Evolutionary conservation across 352 stramenopile species (phyloP).

Genomic region (Plasmopara viticola): DNA sequence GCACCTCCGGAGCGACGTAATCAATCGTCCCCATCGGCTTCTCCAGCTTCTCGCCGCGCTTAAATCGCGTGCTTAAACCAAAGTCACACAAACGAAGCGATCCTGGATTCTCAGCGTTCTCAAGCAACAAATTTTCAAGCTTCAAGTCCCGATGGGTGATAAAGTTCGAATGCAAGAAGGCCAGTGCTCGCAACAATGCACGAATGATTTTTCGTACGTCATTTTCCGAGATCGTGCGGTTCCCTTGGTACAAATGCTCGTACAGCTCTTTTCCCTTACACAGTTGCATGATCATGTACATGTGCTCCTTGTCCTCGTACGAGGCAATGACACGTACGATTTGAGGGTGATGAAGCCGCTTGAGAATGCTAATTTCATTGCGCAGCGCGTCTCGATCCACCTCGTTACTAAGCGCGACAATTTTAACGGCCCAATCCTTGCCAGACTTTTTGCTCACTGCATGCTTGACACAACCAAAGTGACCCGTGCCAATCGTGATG

Average conservation of each 20-base stretch:
- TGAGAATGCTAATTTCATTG: conserved; percentile 76
- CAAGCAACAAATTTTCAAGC: conserved; percentile 75
- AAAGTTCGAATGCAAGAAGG: conserved; percentile 76
- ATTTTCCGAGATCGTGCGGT: conserved; percentile 55
- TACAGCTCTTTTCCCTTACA: conserved; percentile 79
- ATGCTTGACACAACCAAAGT: conserved; percentile 67
- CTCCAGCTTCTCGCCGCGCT: conserved; percentile 61
- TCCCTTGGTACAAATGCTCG: conserved; percentile 63
- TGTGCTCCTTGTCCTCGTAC: conserved; percentile 70
- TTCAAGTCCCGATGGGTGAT: conserved; percentile 80
- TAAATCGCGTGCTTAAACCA: conserved; percentile 69
- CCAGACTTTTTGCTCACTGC: conserved; percentile 51
- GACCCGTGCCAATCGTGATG: conserved; percentile 54
- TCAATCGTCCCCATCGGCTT: conserved; percentile 78
- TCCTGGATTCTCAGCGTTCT: conserved; percentile 47
- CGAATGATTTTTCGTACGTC: conserved; percentile 65
- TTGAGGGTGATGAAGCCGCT: conserved; percentile 71
- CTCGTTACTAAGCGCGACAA: conserved; percentile 63
- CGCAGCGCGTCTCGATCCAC: conserved; percentile 67
- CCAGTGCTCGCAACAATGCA: conserved; percentile 45
- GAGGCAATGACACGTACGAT: conserved; percentile 74
- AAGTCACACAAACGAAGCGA: conserved; percentile 84
- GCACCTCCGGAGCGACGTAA: conserved; percentile 74
- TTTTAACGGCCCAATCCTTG: conserved; percentile 75
- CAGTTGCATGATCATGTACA: conserved; percentile 88